phyloP scores from a whole-genome alignment of 169 alveolate species.

The Eimeria nieschulzi region DNA sequence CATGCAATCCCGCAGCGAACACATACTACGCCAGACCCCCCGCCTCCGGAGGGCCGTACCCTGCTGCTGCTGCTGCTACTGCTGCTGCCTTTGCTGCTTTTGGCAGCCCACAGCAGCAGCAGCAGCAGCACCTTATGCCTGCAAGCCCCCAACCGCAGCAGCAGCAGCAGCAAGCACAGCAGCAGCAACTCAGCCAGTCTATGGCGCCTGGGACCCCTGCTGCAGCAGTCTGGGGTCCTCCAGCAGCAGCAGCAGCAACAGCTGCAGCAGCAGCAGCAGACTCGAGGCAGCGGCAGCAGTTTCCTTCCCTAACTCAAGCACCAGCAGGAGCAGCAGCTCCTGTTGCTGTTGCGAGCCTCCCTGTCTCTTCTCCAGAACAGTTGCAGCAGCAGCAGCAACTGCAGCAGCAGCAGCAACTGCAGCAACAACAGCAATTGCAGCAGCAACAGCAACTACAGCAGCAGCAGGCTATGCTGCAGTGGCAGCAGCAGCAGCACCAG shows the following conservation, averaged over 20 bases:
- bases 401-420: constrained; percentile 1
- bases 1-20: neutral
- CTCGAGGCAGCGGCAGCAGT: neutral
- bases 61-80: constrained; percentile 42
- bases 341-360: neutral
- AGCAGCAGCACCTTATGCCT: constrained; percentile 40
- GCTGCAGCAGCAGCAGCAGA: constrained; percentile 1
- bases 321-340: neutral
- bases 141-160: constrained; percentile 21
- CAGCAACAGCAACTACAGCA: neutral
- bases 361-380: neutral
- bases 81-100: constrained; percentile 40
- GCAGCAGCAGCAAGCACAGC: constrained; percentile 28
- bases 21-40: constrained; percentile 2
- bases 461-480: constrained; percentile 54
- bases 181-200: constrained; percentile 11
- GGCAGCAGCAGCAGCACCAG: constrained; percentile 22
- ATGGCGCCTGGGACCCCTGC: constrained; percentile 4
- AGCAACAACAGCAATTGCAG: neutral
- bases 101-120: constrained; percentile 39
- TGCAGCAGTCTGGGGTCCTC: constrained; percentile 1
- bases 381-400: constrained; percentile 8
- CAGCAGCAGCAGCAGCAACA: constrained; percentile 15
- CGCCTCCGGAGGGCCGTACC: neutral
- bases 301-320: neutral